phyloP scores from a whole-genome alignment of 2,329 filamentous ascomycete species.

The Calonectria hawksworthii region DNA sequence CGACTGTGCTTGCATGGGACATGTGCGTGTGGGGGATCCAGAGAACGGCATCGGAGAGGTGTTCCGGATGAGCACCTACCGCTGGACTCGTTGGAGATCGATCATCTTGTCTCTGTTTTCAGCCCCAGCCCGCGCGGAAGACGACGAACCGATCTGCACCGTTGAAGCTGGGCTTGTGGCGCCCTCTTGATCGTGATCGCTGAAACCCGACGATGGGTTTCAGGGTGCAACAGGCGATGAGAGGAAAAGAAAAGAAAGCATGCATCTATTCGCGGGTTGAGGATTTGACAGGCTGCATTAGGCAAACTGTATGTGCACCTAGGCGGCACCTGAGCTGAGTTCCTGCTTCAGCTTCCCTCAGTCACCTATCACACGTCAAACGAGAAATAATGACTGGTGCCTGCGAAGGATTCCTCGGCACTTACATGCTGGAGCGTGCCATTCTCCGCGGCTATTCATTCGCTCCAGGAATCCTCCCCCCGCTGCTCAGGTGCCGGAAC shows the following conservation, averaged over 20 bases:
- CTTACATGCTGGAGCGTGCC: not conserved
- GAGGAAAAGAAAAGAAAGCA: not conserved
- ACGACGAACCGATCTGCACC: conserved; percentile 3
- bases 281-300: conserved; percentile 2
- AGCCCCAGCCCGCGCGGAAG: not conserved
- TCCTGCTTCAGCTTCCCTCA: not conserved
- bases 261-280: not conserved
- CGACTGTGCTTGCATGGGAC: not conserved
- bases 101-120: not conserved
- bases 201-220: not conserved
- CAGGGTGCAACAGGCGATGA: not conserved
- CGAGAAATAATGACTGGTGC: not conserved
- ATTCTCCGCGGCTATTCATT: conserved; percentile 1
- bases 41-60: conserved; percentile 10
- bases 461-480: not conserved
- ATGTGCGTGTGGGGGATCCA: not conserved
- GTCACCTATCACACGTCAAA: not conserved
- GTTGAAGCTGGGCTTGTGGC: not conserved
- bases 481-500: conserved; percentile 11
- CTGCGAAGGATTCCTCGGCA: conserved; percentile 7
- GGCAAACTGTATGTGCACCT: conserved; percentile 4
- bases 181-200: not conserved
- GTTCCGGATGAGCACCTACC: not conserved
- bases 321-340: not conserved
- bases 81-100: not conserved